Base-by-base conservation (phyloP, 1,284 basidiomycete genomes). In the Boletus smithii region DNA sequence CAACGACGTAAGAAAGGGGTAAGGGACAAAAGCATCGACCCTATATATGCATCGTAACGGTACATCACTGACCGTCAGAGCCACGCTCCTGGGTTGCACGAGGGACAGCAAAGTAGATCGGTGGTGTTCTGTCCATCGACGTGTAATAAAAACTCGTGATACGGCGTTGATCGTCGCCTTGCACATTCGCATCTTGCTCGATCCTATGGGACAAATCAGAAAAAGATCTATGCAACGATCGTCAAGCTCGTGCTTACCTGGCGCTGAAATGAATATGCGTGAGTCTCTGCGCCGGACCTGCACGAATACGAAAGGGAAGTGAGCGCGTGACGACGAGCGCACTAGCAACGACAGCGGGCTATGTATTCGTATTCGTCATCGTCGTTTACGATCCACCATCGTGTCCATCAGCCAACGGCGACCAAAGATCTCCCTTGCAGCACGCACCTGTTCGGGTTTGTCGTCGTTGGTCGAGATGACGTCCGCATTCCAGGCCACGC, bases 241-340 rank as follows among this genome's bases (percentile, higher is more conserved):
- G 3, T n/a, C n/a, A n/a, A n/a, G n/a, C 29, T 1, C n/a, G 11
- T 10, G 55, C 68, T 35, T 39, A 76, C 76, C 59, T 73, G 13
- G 73, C 73, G 42, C 70, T 76, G 44, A 78, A 74, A 11, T 62
- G 53, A 37, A 74, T 58, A 33, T 65, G 58, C 27, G 64, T 69
- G 11, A 57, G 53, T 14, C 56, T 67, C 49, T 75, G 70, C 5
- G 72, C 74, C 16, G 69, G 70, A 1, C 56, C 58, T 3, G 57
- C 76, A 17, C 76, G 70, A 27, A 79, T 69, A n/a, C 69, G 65
- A 44, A 74, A 71, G 45, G 70, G 72, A 48, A 76, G 51, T 0
- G 66, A 67, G 14, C 73, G 70, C 17, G 70, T 75, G 27, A 76
- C 64, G 44, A 72, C 55, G 34, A 73, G 65, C 26, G 63, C 60